Percentiles rank a stretch among this genome's conserved stretches.
phyloP scores from a whole-genome alignment of 495 filamentous ascomycete genomes.

The Tuber borchii region DNA sequence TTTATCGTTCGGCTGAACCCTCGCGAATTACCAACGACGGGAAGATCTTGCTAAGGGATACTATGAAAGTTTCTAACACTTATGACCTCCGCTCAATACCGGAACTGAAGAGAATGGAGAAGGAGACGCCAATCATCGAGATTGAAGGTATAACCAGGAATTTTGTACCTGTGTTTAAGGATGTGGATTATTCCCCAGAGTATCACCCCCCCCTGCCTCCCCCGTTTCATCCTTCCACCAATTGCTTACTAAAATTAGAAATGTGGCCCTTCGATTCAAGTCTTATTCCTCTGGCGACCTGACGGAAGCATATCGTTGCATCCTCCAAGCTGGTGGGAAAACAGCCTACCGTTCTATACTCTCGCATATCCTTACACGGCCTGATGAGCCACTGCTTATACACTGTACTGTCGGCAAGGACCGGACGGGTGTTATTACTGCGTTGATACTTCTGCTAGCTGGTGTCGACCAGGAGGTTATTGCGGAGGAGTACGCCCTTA shows the following conservation, averaged over 20 bases:
- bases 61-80: constrained; percentile 53
- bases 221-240: not conserved
- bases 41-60: constrained; percentile 47
- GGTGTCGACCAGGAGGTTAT: constrained; percentile 54
- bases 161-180: constrained; percentile 52
- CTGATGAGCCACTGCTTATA: constrained; percentile 47
- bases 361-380: constrained; percentile 36
- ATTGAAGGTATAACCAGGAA: constrained; percentile 42
- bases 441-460: constrained; percentile 54
- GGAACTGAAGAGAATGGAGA: constrained; percentile 46
- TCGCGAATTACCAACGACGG: constrained; percentile 50
- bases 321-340: constrained; percentile 37
- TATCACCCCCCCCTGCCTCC: constrained; percentile 34
- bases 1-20: constrained; percentile 57
- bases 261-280: constrained; percentile 19
- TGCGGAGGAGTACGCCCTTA: constrained; percentile 58
- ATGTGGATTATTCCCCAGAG: constrained; percentile 54
- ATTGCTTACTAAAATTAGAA: constrained; percentile 11
- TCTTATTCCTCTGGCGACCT: constrained; percentile 42
- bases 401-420: constrained; percentile 62
- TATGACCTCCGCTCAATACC: constrained; percentile 59
- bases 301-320: constrained; percentile 40
- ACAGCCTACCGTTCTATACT: constrained; percentile 44
- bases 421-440: constrained; percentile 58
- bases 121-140: constrained; percentile 39